Evolutionary conservation across 352 stramenopile species (phyloP), one percentile per base, ranked within the genome.

Genomic region (Pythium phragmitis): DNA sequence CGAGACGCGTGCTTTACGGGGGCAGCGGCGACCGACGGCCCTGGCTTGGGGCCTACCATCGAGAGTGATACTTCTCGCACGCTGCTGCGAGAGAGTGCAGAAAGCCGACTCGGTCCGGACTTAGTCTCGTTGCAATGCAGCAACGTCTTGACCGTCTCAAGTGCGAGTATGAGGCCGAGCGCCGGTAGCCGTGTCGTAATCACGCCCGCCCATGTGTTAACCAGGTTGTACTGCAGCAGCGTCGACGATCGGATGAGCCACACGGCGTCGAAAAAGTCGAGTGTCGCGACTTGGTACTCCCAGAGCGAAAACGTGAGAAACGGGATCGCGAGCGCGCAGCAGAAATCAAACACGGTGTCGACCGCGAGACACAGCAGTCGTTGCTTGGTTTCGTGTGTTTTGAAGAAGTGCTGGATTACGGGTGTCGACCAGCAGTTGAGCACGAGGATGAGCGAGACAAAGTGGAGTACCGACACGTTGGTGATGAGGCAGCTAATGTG

Each of bases 351-450:
- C 8, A 69, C 34, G 16, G 59, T 49, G 49, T 75, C 64, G 7
- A 71, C 34, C 17, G 49, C 55, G 16, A 75, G 55, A 17, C 68
- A 72, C 13, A 71, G 36, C 39, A 72, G 23, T 1, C 68, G 58
- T 39, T 72, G 68, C 21, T 54, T 65, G 28, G 59, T 39, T 17
- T 66, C 55, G 17, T 72, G 41, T 1, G 45, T 49, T 2, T 47
- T 21, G 37, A 72, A 54, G 0, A 54, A 4, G 62, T 36, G 6
- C 45, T 30, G 56, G 4, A 70, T 34, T n/a, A 70, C 23, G 1
- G 64, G 64, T 23, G 64, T 70, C 3, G 64, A 70, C 64, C 64
- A 70, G 51, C 64, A 70, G 33, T 70, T 70, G 57, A 70, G 57
- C 19, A 70, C 57, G 23, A 70, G 47, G 4, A 70, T 43, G 42